Evolutionary conservation across 257 asterid genomes (phyloP).

Genomic region (Solanum okadae): DNA sequence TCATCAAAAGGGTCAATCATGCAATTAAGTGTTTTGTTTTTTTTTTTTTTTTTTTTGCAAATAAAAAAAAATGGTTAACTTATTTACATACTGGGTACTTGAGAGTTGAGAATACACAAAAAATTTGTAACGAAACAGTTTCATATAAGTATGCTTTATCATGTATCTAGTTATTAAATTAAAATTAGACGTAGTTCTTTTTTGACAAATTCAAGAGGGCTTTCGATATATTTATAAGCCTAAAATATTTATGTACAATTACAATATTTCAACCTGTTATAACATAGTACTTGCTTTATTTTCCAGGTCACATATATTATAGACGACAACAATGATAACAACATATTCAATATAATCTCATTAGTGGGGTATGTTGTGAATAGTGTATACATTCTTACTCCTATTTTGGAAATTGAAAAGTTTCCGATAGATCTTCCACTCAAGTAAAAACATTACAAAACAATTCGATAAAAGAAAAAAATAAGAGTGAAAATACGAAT

Average conservation of each 20-base stretch:
- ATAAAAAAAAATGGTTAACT: not conserved
- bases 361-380: too few species aligned
- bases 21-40: not conserved
- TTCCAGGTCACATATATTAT: not conserved
- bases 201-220: not conserved
- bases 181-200: not conserved
- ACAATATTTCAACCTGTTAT: not conserved
- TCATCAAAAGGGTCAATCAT: not conserved
- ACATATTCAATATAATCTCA: too few species aligned
- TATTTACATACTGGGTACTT: not conserved
- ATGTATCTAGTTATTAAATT: too few species aligned
- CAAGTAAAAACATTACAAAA: not conserved
- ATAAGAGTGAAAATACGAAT: too few species aligned
- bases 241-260: not conserved
- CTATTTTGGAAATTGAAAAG: too few species aligned
- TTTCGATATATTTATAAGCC: too few species aligned
- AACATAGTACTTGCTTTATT: not conserved
- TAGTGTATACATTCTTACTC: too few species aligned
- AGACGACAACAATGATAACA: not conserved
- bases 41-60: too few species aligned
- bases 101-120: not conserved
- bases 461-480: too few species aligned
- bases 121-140: too few species aligned
- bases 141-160: too few species aligned
- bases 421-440: accelerated